Evolutionary conservation across 2,329 filamentous ascomycete species (phyloP).

Genomic region (Diaporthe citriasiana): DNA sequence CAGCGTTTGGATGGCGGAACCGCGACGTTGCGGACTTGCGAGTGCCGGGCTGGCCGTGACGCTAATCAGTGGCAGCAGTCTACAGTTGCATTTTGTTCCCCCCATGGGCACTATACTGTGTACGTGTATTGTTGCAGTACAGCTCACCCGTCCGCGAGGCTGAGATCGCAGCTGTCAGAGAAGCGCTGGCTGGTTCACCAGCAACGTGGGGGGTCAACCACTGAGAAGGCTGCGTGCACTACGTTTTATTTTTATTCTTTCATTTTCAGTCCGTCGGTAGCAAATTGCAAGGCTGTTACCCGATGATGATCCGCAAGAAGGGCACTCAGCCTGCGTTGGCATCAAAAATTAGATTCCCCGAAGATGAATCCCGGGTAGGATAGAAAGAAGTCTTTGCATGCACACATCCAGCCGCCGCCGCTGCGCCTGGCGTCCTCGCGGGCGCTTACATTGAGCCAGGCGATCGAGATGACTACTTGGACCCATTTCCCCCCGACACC

Average conservation of each 20-base stretch:
- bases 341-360: background rate
- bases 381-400: background rate
- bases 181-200: slow-evolving; percentile 9
- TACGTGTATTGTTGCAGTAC: background rate
- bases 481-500: background rate
- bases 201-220: background rate
- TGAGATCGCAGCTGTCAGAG: slow-evolving; percentile 33
- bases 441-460: background rate
- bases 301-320: background rate
- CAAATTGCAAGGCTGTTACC: background rate
- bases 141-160: slow-evolving; percentile 3
- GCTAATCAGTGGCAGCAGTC: background rate
- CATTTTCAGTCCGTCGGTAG: background rate
- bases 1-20: background rate
- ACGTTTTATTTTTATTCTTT: background rate
- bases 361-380: background rate
- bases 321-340: too few relatives aligned
- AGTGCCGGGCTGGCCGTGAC: slow-evolving; percentile 15
- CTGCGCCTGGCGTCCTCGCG: background rate
- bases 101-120: background rate
- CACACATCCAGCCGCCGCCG: background rate
- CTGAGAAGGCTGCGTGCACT: background rate
- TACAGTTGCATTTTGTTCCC: slow-evolving; percentile 6
- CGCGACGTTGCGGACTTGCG: background rate
- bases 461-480: background rate